Evolutionary conservation across 2,329 filamentous ascomycete species (phyloP).

Genomic region (Fusarium odoratissimum): DNA sequence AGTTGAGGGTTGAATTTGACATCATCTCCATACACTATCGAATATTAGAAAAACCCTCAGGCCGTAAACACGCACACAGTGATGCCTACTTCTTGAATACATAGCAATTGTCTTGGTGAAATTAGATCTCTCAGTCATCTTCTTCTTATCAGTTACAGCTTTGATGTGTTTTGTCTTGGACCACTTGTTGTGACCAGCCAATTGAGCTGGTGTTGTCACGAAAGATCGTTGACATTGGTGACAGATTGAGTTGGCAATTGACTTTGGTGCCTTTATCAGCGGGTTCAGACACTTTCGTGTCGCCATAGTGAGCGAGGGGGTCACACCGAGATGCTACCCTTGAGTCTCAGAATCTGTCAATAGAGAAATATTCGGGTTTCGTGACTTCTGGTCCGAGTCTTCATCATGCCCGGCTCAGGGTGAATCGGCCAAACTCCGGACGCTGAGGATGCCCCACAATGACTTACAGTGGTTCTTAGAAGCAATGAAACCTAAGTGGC

Average conservation of each 20-base stretch:
- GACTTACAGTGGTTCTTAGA: constrained; percentile 24
- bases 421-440: constrained; percentile 48
- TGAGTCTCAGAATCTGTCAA: neutral
- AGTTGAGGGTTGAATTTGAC: constrained; percentile 80
- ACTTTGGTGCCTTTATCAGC: constrained; percentile 22
- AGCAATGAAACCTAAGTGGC: constrained; percentile 26
- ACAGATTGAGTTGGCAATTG: constrained; percentile 52
- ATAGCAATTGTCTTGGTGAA: constrained; percentile 80
- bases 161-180: constrained; percentile 97
- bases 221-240: constrained; percentile 63
- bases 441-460: constrained; percentile 27
- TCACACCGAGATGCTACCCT: neutral
- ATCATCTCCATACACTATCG: constrained; percentile 78
- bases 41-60: constrained; percentile 25
- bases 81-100: constrained; percentile 74
- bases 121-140: constrained; percentile 75
- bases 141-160: constrained; percentile 83
- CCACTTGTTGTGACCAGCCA: constrained; percentile 90
- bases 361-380: neutral
- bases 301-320: constrained; percentile 31
- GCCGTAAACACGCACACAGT: neutral
- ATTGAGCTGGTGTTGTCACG: constrained; percentile 55
- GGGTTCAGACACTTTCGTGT: constrained; percentile 20
- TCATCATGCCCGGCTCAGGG: constrained; percentile 6
- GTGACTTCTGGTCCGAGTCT: neutral